Conservation (phyloP, 2,329 filamentous ascomycete species). For the Mycosphaerelloides madeirae region DNA sequence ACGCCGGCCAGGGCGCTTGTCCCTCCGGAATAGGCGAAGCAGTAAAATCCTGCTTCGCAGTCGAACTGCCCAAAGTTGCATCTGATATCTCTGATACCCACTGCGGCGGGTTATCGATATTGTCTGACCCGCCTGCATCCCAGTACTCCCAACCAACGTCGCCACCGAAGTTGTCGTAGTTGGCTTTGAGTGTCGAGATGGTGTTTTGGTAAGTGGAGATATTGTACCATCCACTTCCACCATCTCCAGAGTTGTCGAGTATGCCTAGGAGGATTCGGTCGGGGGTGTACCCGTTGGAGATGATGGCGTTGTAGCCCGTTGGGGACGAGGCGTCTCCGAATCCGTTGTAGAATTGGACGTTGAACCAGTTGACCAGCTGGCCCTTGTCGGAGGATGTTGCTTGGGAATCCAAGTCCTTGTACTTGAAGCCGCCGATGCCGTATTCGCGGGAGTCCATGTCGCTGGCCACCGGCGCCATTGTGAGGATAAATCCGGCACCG, state of each 20-base stretch:
- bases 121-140: conserved; percentile 20
- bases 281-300: conserved; percentile 21
- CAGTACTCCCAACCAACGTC: conserved; percentile 30
- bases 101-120: conserved; percentile 15
- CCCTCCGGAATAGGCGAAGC: conserved; percentile 8
- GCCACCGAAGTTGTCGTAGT: conserved; percentile 24
- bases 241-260: conserved; percentile 23
- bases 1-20: conserved; percentile 17
- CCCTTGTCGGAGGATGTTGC: conserved; percentile 20
- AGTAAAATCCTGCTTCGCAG: conserved; percentile 3
- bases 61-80: conserved; percentile 8
- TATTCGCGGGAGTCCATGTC: conserved; percentile 16
- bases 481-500: conserved; percentile 28
- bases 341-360: conserved; percentile 29
- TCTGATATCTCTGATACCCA: conserved; percentile 19
- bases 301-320: conserved; percentile 24
- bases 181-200: conserved; percentile 19
- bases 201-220: conserved; percentile 17
- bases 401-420: conserved; percentile 20
- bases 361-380: conserved; percentile 29
- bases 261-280: conserved; percentile 26
- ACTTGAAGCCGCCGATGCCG: conserved; percentile 25
- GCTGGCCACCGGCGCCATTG: conserved; percentile 30
- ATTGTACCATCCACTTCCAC: conserved; percentile 24
- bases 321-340: conserved; percentile 26